Evolutionary conservation across 805 yeast species (phyloP).

Genomic region (Ogataea saltuana): DNA sequence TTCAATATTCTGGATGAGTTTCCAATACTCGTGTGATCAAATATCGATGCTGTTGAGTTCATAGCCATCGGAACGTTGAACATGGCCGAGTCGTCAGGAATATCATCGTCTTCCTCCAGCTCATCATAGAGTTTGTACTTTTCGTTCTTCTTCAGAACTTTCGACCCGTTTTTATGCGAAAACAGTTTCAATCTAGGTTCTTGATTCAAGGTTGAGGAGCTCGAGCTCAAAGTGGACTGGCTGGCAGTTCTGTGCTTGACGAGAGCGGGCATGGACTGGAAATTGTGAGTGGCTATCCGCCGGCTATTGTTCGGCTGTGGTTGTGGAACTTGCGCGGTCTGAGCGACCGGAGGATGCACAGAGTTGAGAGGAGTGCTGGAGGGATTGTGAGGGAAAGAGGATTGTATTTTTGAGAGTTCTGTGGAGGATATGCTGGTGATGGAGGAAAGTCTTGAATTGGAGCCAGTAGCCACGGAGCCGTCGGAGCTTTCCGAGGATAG

Average conservation of each 20-base stretch:
- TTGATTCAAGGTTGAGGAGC: constrained; percentile 12
- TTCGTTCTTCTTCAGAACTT: constrained; percentile 27
- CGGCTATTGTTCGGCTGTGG: constrained; percentile 1
- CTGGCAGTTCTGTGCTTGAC: constrained; percentile 11
- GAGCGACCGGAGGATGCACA: constrained; percentile 1
- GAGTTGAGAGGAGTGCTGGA: not conserved
- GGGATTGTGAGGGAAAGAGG: constrained; percentile 1
- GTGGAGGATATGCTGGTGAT: constrained; percentile 27
- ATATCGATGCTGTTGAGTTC: constrained; percentile 34
- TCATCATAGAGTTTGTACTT: constrained; percentile 35
- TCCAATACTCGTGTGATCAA: constrained; percentile 20
- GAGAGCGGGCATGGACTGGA: constrained; percentile 23
- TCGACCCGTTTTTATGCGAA: constrained; percentile 11
- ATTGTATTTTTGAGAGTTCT: constrained; percentile 16
- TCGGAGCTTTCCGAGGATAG: constrained; percentile 26
- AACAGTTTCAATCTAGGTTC: constrained; percentile 7
- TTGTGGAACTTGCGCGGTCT: not conserved
- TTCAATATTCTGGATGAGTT: constrained; percentile 26
- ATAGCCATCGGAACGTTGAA: constrained; percentile 57
- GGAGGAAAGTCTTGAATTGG: constrained; percentile 27
- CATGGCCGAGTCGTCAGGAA: constrained; percentile 42
- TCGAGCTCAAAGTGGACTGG: constrained; percentile 12
- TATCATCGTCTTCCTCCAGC: constrained; percentile 37
- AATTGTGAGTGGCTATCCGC: constrained; percentile 12
- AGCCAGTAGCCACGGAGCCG: constrained; percentile 20